Conservation (phyloP, 2,329 filamentous ascomycete genomes). For the Phoma herbarum region DNA sequence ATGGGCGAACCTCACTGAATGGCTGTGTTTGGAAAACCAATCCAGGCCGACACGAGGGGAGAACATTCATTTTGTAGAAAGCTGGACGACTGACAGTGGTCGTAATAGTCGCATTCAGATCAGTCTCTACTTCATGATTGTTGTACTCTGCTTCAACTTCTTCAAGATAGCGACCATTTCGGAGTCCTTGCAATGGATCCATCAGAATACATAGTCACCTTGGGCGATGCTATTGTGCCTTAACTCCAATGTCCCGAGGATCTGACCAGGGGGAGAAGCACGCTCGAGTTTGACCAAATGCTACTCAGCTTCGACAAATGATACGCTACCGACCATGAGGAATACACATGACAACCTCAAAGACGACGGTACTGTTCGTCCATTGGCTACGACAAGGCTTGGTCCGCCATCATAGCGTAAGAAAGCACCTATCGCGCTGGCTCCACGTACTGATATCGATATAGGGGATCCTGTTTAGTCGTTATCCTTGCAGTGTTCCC, state of each 20-base stretch:
- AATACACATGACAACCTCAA: background rate
- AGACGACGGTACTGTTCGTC: conserved; percentile 1
- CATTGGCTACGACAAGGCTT: conserved; percentile 1
- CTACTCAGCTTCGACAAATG: conserved; percentile 1
- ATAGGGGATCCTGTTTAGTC: background rate
- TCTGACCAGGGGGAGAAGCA: conserved; percentile 1
- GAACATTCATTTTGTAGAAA: background rate
- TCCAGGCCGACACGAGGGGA: too few relatives aligned
- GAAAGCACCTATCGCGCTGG: background rate
- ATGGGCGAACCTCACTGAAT: background rate
- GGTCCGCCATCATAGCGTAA: conserved; percentile 1
- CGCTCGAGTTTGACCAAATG: conserved; percentile 2
- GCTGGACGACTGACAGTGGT: background rate
- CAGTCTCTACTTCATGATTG: conserved; percentile 26
- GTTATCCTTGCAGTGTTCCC: background rate
- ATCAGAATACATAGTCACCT: conserved; percentile 28
- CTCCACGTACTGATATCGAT: background rate
- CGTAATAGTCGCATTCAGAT: conserved; percentile 27
- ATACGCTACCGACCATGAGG: background rate
- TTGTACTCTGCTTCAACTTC: conserved; percentile 30
- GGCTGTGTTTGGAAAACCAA: too few relatives aligned
- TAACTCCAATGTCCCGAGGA: conserved; percentile 27
- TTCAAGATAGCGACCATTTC: conserved; percentile 29
- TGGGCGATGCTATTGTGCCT: conserved; percentile 31
- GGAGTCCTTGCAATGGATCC: conserved; percentile 18